Percentiles rank a stretch among this genome's conserved stretches.
Conservation (phyloP, 1,284 basidiomycete species). For the Abortiporus biennis region DNA sequence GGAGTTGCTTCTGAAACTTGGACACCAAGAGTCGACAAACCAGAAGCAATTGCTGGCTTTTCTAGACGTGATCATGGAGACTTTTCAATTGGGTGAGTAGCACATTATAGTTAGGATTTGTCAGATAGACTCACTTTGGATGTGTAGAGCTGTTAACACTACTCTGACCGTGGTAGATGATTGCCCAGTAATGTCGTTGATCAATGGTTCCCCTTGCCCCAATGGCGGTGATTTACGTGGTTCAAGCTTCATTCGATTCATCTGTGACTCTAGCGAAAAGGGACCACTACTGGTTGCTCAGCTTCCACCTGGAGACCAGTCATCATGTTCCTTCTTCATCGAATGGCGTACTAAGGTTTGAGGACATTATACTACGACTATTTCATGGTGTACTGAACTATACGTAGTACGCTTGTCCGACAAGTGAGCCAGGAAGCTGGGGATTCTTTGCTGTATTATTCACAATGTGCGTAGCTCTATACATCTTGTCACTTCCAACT, state of each 20-base stretch:
- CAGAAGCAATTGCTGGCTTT: conserved; percentile 57
- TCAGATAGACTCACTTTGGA: conserved; percentile 1
- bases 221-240: conserved; percentile 41
- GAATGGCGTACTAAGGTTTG: conserved; percentile 71
- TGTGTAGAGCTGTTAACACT: conserved; percentile 50
- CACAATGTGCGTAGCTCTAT: conserved; percentile 41
- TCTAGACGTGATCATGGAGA: conserved; percentile 57
- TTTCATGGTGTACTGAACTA: background rate
- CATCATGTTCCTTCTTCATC: conserved; percentile 60
- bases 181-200: conserved; percentile 41
- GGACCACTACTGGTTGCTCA: conserved; percentile 54
- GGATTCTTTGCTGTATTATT: conserved; percentile 46
- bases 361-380: conserved; percentile 1
- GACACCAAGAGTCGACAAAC: conserved; percentile 44
- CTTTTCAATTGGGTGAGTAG: conserved; percentile 64
- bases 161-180: conserved; percentile 46
- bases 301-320: conserved; percentile 55
- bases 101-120: background rate
- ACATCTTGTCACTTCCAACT: conserved; percentile 7
- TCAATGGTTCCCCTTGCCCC: conserved; percentile 55
- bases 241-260: conserved; percentile 59
- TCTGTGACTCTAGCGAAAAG: conserved; percentile 56
- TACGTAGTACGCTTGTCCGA: conserved; percentile 58
- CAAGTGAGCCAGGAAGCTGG: conserved; percentile 44
- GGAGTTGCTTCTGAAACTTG: conserved; percentile 50